phyloP scores from a whole-genome alignment of 192 early-diverging fungal genomes.

The Jimgerdemannia lactiflua region DNA sequence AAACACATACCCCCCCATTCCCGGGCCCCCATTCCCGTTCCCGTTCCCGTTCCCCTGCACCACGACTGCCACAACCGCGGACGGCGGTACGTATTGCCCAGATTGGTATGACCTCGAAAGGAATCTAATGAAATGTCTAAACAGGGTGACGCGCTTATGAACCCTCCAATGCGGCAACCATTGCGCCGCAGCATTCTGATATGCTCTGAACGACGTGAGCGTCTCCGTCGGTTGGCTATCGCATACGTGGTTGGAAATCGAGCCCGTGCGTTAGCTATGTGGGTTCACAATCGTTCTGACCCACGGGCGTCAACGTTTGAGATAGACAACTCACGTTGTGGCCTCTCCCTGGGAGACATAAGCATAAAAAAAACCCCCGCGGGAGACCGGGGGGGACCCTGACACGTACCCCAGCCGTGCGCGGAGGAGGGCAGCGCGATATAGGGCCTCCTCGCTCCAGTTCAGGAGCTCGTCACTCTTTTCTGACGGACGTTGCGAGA shows the following conservation, averaged over 20 bases:
- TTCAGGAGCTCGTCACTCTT: conserved; percentile 49
- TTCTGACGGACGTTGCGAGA: conserved; percentile 38
- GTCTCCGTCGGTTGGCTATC: conserved; percentile 6
- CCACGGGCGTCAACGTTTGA: too few relatives aligned
- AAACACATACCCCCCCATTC: neutral
- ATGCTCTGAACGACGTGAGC: conserved; percentile 26
- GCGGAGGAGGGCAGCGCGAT: conserved; percentile 55
- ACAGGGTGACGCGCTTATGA: conserved; percentile 49
- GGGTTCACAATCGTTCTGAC: neutral
- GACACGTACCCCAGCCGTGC: conserved; percentile 33
- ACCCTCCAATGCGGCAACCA: conserved; percentile 44
- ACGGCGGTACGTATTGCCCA: conserved; percentile 27
- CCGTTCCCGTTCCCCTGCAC: neutral
- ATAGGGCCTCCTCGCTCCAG: conserved; percentile 71
- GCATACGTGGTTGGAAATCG: neutral
- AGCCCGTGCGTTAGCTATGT: neutral
- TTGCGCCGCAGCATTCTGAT: conserved; percentile 35
- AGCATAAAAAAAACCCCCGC: neutral
- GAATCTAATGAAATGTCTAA: conserved; percentile 44
- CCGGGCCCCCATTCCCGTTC: conserved; percentile 2
- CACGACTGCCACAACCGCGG: conserved; percentile 12
- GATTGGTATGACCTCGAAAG: conserved; percentile 32
- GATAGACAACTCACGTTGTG: too few relatives aligned
- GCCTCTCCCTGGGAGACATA: neutral
- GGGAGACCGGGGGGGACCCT: neutral